These are phyloP conservation scores for Lactarius psammicola DNA, from an alignment of 768 basidiomycete genomes.

Conservation along the genomic window DNA sequence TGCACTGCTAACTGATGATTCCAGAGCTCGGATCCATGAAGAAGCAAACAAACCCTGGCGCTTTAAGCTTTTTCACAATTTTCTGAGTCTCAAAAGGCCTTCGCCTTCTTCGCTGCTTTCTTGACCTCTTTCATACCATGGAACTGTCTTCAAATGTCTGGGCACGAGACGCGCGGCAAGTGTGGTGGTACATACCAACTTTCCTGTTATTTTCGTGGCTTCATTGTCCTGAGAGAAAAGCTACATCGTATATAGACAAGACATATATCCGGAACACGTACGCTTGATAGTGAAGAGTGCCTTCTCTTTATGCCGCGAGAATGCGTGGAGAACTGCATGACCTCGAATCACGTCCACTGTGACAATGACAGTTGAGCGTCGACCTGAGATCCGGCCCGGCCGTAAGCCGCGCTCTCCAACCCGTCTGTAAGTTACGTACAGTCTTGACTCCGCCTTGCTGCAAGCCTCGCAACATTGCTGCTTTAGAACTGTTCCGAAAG, in stretches of 20 bases:
- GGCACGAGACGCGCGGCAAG: not conserved
- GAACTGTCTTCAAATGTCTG: constrained; percentile 47
- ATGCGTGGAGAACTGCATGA: constrained; percentile 4
- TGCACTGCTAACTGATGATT: constrained; percentile 31
- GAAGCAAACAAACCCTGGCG: constrained; percentile 50
- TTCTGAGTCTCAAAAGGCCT: constrained; percentile 77
- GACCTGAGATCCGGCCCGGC: not conserved
- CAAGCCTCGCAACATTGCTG: not conserved
- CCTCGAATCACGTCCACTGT: not conserved
- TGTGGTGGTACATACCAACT: constrained; percentile 17
- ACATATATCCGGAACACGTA: not conserved
- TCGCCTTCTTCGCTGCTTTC: constrained; percentile 79
- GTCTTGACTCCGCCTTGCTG: not conserved
- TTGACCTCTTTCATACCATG: constrained; percentile 70
- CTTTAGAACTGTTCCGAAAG: not conserved
- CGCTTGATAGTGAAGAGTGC: not conserved
- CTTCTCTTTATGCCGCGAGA: constrained; percentile 23
- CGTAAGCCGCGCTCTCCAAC: not conserved
- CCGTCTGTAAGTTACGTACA: too few relatives aligned
- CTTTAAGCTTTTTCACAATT: constrained; percentile 78
- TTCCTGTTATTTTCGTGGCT: constrained; percentile 4
- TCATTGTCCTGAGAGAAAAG: constrained; percentile 16
- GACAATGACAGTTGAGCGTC: not conserved
- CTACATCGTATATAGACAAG: not conserved
- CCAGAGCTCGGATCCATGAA: not conserved